Evolutionary conservation across 139 green algal species (phyloP), one percentile per base, ranked within the genome.

Genomic region (Coelastrella sp.): DNA sequence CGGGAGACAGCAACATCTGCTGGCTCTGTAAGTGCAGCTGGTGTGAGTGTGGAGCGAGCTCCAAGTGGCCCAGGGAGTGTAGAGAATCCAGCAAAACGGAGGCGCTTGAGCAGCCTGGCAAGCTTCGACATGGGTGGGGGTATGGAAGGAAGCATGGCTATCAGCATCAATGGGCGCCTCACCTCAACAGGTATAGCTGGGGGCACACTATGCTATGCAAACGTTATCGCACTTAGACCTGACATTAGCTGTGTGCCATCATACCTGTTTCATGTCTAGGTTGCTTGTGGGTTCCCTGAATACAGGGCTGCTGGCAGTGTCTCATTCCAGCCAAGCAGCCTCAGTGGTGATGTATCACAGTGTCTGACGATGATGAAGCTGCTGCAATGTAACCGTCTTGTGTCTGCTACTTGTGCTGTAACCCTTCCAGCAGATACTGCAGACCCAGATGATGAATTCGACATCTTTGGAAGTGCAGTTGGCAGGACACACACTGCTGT

Each of bases 81-180:
- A 17, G 63, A 71, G 68, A 62, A 57, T 5, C n/a, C 40, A 5
- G 60, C 50, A 25, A 83, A 84, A 43, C 73, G 73, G 3, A 62
- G 73, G 73, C 30, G 83, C 32, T 59, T 73, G 40, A 19, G 41
- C 27, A 37, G 69, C n/a, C 35, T 78, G 23, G 73, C 73, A 48
- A 83, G 66, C 69, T 60, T 74, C 32, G 60, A 83, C 5, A 76
- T 74, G 38, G 82, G 59, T 21, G 82, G 53, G 25, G 19, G n/a
- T n/a, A n/a, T n/a, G n/a, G n/a, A n/a, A n/a, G n/a, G n/a, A n/a
- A n/a, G n/a, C n/a, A n/a, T n/a, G n/a, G n/a, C n/a, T n/a, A n/a
- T n/a, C n/a, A n/a, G n/a, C n/a, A n/a, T n/a, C n/a, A n/a, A n/a
- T n/a, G n/a, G n/a, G n/a, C n/a, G n/a, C n/a, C n/a, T n/a, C n/a